Conservation (phyloP, 192 early-diverging fungal genomes). For the Gonapodya prolifera region DNA sequence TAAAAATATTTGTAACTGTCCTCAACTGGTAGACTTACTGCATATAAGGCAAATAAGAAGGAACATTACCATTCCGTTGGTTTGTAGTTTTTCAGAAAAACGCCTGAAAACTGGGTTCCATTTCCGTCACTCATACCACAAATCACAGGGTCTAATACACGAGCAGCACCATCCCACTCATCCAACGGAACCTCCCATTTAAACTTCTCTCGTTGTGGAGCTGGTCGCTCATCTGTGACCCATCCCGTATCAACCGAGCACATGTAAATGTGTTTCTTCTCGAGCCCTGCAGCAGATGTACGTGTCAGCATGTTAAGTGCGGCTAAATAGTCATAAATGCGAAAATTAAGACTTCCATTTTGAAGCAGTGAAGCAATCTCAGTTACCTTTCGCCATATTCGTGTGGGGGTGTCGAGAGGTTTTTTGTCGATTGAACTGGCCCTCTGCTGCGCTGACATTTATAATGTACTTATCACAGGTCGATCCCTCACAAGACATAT, state of each 20-base stretch:
- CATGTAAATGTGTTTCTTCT: constrained; percentile 34
- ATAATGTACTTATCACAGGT: constrained; percentile 30
- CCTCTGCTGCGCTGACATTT: constrained; percentile 45
- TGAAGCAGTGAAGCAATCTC: constrained; percentile 6
- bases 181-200: constrained; percentile 30
- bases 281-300: constrained; percentile 31
- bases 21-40: neutral
- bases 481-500: constrained; percentile 14
- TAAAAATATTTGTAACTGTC: neutral
- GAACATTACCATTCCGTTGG: constrained; percentile 31
- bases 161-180: constrained; percentile 41
- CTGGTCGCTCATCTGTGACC: constrained; percentile 47
- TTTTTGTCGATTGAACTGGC: constrained; percentile 42
- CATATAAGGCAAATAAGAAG: neutral
- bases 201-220: constrained; percentile 27
- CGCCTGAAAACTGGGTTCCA: constrained; percentile 30
- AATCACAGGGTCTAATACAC: constrained; percentile 37
- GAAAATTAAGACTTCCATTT: constrained; percentile 12
- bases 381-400: constrained; percentile 30
- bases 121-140: constrained; percentile 16
- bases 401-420: constrained; percentile 29
- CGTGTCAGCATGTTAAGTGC: constrained; percentile 46
- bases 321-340: too few relatives aligned
- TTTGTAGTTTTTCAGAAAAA: constrained; percentile 41
- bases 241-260: constrained; percentile 44